These are phyloP conservation scores for Lipomyces spencermartinsiae DNA, from an alignment of 805 yeast species.

Conservation along the genomic window DNA sequence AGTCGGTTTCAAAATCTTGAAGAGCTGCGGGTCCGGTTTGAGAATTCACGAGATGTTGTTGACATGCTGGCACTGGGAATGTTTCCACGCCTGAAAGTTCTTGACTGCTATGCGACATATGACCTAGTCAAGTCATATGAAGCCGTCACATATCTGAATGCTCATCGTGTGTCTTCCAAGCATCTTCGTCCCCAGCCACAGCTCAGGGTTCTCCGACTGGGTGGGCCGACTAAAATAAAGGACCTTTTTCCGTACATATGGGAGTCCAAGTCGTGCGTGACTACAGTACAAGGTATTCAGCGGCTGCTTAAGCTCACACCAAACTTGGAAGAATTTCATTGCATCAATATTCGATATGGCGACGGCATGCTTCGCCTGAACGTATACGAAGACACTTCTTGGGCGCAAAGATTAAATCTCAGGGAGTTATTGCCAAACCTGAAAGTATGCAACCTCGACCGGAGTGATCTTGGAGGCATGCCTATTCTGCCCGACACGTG, in stretches of 20 bases:
- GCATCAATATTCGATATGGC: constrained; percentile 3
- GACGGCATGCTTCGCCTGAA: neutral
- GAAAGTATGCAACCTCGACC: neutral
- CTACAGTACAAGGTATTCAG: neutral
- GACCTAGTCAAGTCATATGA: neutral
- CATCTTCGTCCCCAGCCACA: neutral
- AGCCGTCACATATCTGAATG: neutral
- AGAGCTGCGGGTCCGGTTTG: constrained; percentile 1
- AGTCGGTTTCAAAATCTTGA: neutral
- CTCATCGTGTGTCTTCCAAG: neutral
- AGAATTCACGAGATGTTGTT: neutral
- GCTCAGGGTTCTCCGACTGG: neutral
- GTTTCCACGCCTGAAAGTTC: neutral
- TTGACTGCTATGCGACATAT: neutral
- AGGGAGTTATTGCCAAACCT: neutral
- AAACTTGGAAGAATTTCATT: neutral
- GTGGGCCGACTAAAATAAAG: neutral
- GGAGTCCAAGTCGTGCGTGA: neutral
- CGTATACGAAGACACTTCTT: neutral
- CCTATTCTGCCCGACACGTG: neutral
- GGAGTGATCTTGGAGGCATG: neutral
- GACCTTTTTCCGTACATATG: neutral
- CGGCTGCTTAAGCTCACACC: neutral
- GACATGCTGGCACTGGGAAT: neutral
- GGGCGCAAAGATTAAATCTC: constrained; percentile 5